Conservation (phyloP, 805 yeast genomes). For the Ogataea methanolica region DNA sequence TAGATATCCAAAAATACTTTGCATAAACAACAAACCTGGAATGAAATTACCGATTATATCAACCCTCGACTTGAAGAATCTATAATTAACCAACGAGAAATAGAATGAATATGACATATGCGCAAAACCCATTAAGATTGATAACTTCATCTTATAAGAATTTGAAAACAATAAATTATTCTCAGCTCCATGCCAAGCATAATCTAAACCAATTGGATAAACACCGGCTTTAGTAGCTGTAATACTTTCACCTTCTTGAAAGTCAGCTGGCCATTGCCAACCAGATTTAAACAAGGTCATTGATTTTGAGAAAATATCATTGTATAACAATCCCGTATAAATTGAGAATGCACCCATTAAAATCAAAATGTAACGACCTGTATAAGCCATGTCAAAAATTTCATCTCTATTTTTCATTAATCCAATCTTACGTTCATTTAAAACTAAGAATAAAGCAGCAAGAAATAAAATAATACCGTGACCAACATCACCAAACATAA, state of each 20-base stretch:
- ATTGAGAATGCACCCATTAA: conserved; percentile 71
- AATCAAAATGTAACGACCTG: conserved; percentile 64
- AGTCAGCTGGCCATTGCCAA: conserved; percentile 59
- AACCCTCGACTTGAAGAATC: conserved; percentile 51
- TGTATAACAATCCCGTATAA: conserved; percentile 70
- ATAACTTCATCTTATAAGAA: conserved; percentile 73
- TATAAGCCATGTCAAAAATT: conserved; percentile 71
- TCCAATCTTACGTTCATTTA: conserved; percentile 48
- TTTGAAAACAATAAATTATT: conserved; percentile 64
- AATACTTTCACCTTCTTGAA: conserved; percentile 45
- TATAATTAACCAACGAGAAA: conserved; percentile 62
- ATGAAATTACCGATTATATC: conserved; percentile 70
- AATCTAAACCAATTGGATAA: conserved; percentile 63
- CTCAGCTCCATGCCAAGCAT: conserved; percentile 79
- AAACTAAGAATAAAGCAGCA: conserved; percentile 50
- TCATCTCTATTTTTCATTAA: conserved; percentile 59
- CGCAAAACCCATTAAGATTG: conserved; percentile 68
- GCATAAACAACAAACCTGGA: conserved; percentile 73
- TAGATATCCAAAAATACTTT: conserved; percentile 69
- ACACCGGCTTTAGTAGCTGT: conserved; percentile 45
- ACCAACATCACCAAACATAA: conserved; percentile 81
- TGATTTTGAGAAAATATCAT: conserved; percentile 67
- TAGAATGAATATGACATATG: conserved; percentile 71
- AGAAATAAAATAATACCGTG: conserved; percentile 63
- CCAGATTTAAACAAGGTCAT: conserved; percentile 66